Conservation (phyloP, 306 rosid genomes). For the Rosa persica region DNA sequence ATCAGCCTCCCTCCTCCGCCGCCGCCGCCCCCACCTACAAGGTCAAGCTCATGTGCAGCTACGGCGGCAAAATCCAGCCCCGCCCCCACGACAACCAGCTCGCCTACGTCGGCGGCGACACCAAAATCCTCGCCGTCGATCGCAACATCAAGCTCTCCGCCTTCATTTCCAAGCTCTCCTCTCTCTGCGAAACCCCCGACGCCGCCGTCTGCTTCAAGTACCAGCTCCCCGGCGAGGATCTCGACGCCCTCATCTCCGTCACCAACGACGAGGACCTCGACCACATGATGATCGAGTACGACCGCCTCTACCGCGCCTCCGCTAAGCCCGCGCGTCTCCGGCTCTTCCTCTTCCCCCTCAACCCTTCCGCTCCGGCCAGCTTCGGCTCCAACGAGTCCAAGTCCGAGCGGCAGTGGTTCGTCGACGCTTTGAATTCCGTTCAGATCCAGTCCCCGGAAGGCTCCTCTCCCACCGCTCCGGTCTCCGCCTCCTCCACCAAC, state of each 20-base stretch:
- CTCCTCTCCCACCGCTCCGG: constrained; percentile 35
- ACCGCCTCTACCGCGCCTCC: constrained; percentile 63
- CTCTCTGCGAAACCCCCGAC: constrained; percentile 34
- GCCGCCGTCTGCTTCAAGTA: constrained; percentile 59
- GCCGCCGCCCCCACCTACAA: constrained; percentile 27
- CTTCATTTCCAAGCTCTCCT: constrained; percentile 50
- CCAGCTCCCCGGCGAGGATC: constrained; percentile 90
- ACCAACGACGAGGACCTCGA: constrained; percentile 84
- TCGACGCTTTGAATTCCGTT: constrained; percentile 81
- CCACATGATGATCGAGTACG: constrained; percentile 83
- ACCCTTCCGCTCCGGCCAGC: constrained; percentile 24
- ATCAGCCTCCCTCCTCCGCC: constrained; percentile 21
- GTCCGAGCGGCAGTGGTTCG: constrained; percentile 73
- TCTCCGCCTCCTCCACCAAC: constrained; percentile 28
- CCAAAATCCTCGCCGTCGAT: constrained; percentile 80
- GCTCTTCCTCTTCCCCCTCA: constrained; percentile 59
- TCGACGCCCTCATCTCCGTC: constrained; percentile 85
- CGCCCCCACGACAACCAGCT: constrained; percentile 69
- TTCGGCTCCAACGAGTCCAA: constrained; percentile 39
- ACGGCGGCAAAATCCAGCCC: constrained; percentile 83
- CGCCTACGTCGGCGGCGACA: constrained; percentile 79
- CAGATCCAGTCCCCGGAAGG: constrained; percentile 47
- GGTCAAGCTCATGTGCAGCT: constrained; percentile 82
- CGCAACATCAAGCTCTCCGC: constrained; percentile 54
- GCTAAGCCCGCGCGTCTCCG: constrained; percentile 70